Percentiles rank a stretch among this genome's conserved stretches.
Conservation (phyloP, 805 yeast genomes). For the Pichia occidentalis region DNA sequence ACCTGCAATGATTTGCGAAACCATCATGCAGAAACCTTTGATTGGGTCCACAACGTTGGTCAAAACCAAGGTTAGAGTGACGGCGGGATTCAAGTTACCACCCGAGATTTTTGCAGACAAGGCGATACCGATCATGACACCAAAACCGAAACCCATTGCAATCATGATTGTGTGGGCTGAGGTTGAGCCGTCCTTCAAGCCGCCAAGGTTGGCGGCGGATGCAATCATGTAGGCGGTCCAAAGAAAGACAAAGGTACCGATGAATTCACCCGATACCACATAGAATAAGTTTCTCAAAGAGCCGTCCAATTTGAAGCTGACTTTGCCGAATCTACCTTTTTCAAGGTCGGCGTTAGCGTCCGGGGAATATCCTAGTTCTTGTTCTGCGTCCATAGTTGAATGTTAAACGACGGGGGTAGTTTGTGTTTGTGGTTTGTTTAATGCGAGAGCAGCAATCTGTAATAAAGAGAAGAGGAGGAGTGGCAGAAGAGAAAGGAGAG, state of each 20-base stretch:
- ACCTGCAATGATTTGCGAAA: constrained; percentile 74
- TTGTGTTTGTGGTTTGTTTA: too few relatives aligned
- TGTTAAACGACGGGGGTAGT: too few relatives aligned
- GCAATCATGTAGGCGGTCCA: constrained; percentile 81
- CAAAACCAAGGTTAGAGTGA: constrained; percentile 64
- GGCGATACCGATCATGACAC: constrained; percentile 69
- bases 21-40: constrained; percentile 58
- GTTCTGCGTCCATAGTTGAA: constrained; percentile 31
- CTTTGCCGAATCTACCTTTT: constrained; percentile 4
- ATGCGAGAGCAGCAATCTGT: too few relatives aligned
- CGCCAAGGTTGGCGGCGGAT: constrained; percentile 59
- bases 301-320: constrained; percentile 34
- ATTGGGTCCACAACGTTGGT: constrained; percentile 69
- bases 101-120: constrained; percentile 73
- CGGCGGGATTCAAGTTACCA: constrained; percentile 88
- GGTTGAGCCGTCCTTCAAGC: constrained; percentile 31
- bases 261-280: constrained; percentile 74
- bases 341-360: constrained; percentile 30
- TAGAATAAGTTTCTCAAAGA: constrained; percentile 51
- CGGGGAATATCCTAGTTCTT: constrained; percentile 36
- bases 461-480: neutral
- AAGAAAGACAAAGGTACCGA: constrained; percentile 79
- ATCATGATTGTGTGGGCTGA: constrained; percentile 73
- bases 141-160: constrained; percentile 80
- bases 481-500: neutral